Evolutionary conservation across 106 monocot species (phyloP).

Genomic region (Phalaenopsis aphrodite): DNA sequence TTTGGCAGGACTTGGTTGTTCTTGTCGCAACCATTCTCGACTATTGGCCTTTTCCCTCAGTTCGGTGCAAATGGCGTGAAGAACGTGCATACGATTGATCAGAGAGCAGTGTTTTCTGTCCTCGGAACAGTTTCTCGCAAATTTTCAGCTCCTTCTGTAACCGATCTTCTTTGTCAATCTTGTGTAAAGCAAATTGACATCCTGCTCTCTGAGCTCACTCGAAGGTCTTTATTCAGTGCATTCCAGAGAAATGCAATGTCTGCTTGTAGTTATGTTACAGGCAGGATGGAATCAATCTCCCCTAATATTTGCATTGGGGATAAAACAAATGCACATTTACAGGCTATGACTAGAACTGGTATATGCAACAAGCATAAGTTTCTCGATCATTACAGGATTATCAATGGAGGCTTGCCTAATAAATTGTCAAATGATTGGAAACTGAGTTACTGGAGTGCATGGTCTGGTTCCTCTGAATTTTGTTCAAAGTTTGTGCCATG

Average conservation of each 20-base stretch:
- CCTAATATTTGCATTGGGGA: background rate
- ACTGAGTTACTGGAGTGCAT: constrained; percentile 28
- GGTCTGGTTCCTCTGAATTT: constrained; percentile 21
- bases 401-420: constrained; percentile 22
- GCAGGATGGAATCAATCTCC: constrained; percentile 16
- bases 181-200: background rate
- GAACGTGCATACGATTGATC: constrained; percentile 1
- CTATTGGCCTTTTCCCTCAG: background rate
- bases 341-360: constrained; percentile 6
- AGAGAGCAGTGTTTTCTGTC: background rate
- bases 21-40: constrained; percentile 10
- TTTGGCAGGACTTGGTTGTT: constrained; percentile 13
- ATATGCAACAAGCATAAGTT: constrained; percentile 14
- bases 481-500: constrained; percentile 20
- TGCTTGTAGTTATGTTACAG: constrained; percentile 28
- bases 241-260: constrained; percentile 27
- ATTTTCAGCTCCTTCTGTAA: background rate
- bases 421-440: constrained; percentile 16
- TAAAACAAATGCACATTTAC: background rate
- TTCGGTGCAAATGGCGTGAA: background rate
- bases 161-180: background rate
- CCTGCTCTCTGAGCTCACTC: background rate
- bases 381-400: constrained; percentile 25
- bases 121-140: background rate
- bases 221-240: background rate